A percentile compares a stretch with the other conserved stretches of the same genome.
Evolutionary conservation across 2,329 filamentous ascomycete genomes (phyloP).

Genomic region (Fusarium fracticaudum): DNA sequence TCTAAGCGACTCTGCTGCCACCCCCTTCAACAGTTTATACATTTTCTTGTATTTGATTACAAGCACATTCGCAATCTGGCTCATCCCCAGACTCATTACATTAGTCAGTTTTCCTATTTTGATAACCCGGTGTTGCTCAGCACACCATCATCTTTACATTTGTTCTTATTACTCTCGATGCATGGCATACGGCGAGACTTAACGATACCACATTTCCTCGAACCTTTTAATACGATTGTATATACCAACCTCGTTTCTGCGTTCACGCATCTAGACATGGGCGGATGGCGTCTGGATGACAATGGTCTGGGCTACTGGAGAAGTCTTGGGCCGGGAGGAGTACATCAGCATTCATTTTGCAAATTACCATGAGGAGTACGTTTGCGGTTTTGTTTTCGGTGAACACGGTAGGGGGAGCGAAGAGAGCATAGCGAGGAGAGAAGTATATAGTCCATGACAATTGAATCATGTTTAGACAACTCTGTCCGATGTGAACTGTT

Average conservation of each 20-base stretch:
- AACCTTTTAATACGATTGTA: constrained; percentile 12
- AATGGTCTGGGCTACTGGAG: constrained; percentile 1
- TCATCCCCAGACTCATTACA: constrained; percentile 2
- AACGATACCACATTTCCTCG: constrained; percentile 34
- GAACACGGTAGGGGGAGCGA: not conserved
- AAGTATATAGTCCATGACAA: constrained; percentile 12
- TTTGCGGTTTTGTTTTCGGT: not conserved
- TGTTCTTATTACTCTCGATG: constrained; percentile 11
- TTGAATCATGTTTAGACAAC: not conserved
- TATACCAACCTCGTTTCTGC: constrained; percentile 28
- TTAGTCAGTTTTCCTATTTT: constrained; percentile 19
- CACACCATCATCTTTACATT: constrained; percentile 21
- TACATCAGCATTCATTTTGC: constrained; percentile 11
- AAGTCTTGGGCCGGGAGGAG: constrained; percentile 8
- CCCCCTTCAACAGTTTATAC: not conserved
- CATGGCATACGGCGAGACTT: constrained; percentile 6
- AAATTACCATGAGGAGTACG: not conserved
- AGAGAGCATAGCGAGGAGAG: not conserved
- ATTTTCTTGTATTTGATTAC: constrained; percentile 13
- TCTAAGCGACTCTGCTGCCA: constrained; percentile 33
- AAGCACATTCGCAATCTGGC: constrained; percentile 5
- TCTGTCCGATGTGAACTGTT: not conserved
- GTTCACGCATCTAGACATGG: constrained; percentile 40
- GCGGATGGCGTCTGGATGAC: constrained; percentile 34
- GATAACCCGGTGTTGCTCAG: constrained; percentile 39